These are phyloP conservation scores for Rhamnella rubrinervis DNA, from an alignment of 331 rosid species.

Conservation along the genomic window DNA sequence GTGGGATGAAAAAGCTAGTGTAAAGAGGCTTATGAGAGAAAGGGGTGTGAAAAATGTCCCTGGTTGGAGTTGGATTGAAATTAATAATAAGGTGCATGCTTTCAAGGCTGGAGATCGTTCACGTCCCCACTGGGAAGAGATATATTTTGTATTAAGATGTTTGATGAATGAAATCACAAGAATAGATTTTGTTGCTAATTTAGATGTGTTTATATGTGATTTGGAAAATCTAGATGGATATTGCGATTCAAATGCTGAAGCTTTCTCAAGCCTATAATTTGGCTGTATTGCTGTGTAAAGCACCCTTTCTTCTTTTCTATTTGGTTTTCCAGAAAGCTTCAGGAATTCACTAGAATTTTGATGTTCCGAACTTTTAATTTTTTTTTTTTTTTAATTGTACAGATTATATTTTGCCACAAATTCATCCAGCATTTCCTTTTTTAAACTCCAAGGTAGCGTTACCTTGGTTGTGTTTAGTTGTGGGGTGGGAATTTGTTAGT, in stretches of 20 bases:
- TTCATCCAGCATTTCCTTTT: too few species aligned
- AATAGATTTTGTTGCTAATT: constrained; percentile 23
- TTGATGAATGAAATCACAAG: constrained; percentile 46
- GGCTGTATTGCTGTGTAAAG: background rate
- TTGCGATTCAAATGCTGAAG: background rate
- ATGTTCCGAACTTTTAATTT: too few species aligned
- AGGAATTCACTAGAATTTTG: too few species aligned
- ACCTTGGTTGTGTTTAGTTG: too few species aligned
- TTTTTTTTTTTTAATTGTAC: too few species aligned
- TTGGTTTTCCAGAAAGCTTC: too few species aligned
- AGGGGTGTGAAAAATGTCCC: constrained; percentile 78
- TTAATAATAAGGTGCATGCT: constrained; percentile 60
- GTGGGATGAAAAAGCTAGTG: constrained; percentile 69
- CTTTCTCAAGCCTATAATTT: background rate
- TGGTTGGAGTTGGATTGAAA: constrained; percentile 92
- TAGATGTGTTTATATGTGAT: constrained; percentile 24
- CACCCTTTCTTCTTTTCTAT: too few species aligned
- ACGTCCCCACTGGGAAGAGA: constrained; percentile 45
- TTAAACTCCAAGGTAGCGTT: too few species aligned
- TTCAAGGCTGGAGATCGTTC: constrained; percentile 78
- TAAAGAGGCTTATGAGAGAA: constrained; percentile 73
- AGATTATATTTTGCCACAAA: too few species aligned
- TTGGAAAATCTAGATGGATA: constrained; percentile 16
- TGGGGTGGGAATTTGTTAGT: too few species aligned
- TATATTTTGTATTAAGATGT: constrained; percentile 41